phyloP scores from a whole-genome alignment of 2,329 filamentous ascomycete species.

The Talaromyces piceae region DNA sequence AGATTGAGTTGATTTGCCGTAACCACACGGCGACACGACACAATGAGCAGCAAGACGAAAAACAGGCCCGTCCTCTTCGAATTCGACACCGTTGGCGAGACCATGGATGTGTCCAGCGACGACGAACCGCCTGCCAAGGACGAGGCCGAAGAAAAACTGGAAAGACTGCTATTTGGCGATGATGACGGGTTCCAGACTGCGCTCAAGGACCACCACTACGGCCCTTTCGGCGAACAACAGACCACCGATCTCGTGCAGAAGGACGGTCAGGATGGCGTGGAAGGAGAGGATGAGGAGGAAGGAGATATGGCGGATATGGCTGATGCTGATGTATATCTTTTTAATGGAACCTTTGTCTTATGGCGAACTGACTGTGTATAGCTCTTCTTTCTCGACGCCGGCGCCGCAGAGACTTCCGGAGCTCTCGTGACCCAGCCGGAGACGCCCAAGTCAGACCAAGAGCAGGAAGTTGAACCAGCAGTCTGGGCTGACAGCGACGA shows the following conservation, averaged over 20 bases:
- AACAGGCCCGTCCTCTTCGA: conserved; percentile 10
- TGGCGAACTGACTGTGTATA: conserved; percentile 18
- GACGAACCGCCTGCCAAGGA: conserved; percentile 57
- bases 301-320: conserved; percentile 56
- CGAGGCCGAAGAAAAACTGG: conserved; percentile 74
- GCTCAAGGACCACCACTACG: conserved; percentile 52
- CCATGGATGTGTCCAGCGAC: conserved; percentile 19
- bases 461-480: conserved; percentile 23
- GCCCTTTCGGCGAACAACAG: conserved; percentile 31
- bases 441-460: conserved; percentile 32
- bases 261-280: conserved; percentile 21
- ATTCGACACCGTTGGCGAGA: conserved; percentile 19
- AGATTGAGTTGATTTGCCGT: too few relatives aligned
- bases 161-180: conserved; percentile 82
- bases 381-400: conserved; percentile 77
- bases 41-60: background rate
- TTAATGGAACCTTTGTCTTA: background rate
- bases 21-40: conserved; percentile 15
- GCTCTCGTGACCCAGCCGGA: conserved; percentile 26
- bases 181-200: conserved; percentile 71
- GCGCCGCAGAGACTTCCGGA: conserved; percentile 37
- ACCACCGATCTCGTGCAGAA: conserved; percentile 31
- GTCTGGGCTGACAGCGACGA: conserved; percentile 94
- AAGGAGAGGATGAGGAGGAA: conserved; percentile 39
- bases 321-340: conserved; percentile 58